Evolutionary conservation across 2,329 filamentous ascomycete species (phyloP), one percentile per base, ranked within the genome.

Genomic region (Talaromyces amestolkiae): DNA sequence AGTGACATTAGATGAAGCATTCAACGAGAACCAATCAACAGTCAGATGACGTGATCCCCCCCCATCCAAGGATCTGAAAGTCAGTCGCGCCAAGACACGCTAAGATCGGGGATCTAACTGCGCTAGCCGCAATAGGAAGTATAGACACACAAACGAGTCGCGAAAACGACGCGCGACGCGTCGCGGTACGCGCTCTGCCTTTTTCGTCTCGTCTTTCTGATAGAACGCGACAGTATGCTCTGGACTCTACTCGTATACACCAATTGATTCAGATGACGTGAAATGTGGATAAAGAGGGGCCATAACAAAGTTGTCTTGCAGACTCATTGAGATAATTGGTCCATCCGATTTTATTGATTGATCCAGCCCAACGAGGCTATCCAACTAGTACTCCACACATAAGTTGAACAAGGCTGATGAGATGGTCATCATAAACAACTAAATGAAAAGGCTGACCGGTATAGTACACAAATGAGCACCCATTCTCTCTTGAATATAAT

Each of bases 161-260:
- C 61, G 61, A 63, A 63, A 56, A 41, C 41, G 39, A 45, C 64
- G 64, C 64, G 64, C 13, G 19, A 58, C 63, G 58, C 63, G 63
- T 61, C 47, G n/a, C 56, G 56, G 22, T 22, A 35, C 63, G 63
- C 56, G 63, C 39, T 47, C 17, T 33, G 10, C 31, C n/a, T 41
- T 56, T 53, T 54, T 11, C 24, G 13, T 8, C 47, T 53, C 49
- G 51, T 10, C 37, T 56, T 35, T 31, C 37, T 10, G 6, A 51
- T 17, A 27, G 47, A 53, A 15, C 49, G 49, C 49, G 49, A 53
- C 24, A 3, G 27, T 47, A 15, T 39, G n/a, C 24, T 56, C 51
- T 56, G 37, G 27, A 13, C 51, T 35, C 31, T 56, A 56, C 33
- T 9, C 9, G 41, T 45, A 45, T 22, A 8, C 31, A 35, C 35